Base-by-base conservation (phyloP, 1,284 basidiomycete genomes). In the Fomes fomentarius region DNA sequence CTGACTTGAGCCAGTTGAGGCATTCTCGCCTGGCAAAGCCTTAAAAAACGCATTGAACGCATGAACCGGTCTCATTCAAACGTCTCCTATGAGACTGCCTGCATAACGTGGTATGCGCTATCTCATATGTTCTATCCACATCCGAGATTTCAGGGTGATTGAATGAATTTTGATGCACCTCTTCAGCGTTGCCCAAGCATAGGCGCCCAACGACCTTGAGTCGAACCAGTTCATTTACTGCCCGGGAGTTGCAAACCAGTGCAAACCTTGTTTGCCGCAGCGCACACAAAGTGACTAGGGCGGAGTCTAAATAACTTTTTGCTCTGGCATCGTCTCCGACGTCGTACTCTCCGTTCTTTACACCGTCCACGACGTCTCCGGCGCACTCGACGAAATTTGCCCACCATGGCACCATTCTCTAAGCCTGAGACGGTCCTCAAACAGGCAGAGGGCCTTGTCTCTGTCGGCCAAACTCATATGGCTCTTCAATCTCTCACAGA, bases 351-450 rank as follows among this genome's bases (percentile, higher is more conserved):
- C 41, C 47, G 43, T 42, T 26, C 24, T 24, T 21, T 5, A 11
- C 53, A 42, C 38, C 51, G 56, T 50, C 47, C 30, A 28, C 50
- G 55, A 50, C 59, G 56, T 31, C 47, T 56, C 45, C 50, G 56
- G 54, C 57, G 57, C 38, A 28, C 19, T 40, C 48, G 47, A 49
- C 52, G 45, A 55, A 57, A 60, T 22, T 39, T 39, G 59, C 56
- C 56, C 58, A 67, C 49, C 42, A 93, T 93, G 93, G 89, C 93
- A 63, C 93, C 93, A 63, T 93, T 91, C 72, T 87, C 91, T 44
- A 94, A 94, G 72, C 94, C 94, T 53, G 93, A 95, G 78, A 92
- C 93, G 49, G 88, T 95, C 61, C 82, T 96, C 66, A 95, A 93
- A 76, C 92, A 94, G 71, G 91, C 93, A 34, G 94, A 95, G 69